A percentile compares a stretch with the other conserved stretches of the same genome.
Evolutionary conservation across 2,329 filamentous ascomycete genomes (phyloP).

Genomic region (Colletotrichum paranaense): DNA sequence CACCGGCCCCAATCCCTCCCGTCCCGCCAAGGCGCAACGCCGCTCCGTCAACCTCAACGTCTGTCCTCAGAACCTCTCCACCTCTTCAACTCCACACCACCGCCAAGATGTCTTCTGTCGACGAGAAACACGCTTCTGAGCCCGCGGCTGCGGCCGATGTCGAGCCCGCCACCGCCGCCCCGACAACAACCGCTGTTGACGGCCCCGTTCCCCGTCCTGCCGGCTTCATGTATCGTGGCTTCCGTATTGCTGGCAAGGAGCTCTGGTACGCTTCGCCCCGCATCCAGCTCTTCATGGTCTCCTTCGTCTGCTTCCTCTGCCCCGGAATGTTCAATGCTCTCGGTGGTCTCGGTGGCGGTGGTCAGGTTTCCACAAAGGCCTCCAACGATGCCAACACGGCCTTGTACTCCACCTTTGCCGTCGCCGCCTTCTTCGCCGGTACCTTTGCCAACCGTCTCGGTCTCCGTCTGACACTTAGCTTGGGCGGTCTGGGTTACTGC

Average conservation of each 20-base stretch:
- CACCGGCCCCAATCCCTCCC: slow-evolving; percentile 2
- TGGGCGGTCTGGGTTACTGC: slow-evolving; percentile 82
- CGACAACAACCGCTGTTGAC: slow-evolving; percentile 32
- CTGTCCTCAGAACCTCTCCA: not conserved
- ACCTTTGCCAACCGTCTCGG: slow-evolving; percentile 84
- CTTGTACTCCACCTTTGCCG: slow-evolving; percentile 77
- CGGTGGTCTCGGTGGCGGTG: slow-evolving; percentile 73
- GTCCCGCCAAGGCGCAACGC: not conserved
- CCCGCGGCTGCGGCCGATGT: slow-evolving; percentile 1
- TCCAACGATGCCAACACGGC: slow-evolving; percentile 76
- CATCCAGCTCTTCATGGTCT: slow-evolving; percentile 77
- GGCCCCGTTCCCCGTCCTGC: slow-evolving; percentile 49
- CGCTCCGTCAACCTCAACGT: not conserved
- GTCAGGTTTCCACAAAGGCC: slow-evolving; percentile 64
- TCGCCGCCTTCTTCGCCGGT: slow-evolving; percentile 77
- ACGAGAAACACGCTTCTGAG: slow-evolving; percentile 24
- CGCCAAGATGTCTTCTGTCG: slow-evolving; percentile 21
- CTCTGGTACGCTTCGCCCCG: slow-evolving; percentile 81
- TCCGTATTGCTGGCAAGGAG: slow-evolving; percentile 64
- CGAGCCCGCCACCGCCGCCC: slow-evolving; percentile 2
- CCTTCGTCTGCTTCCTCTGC: slow-evolving; percentile 68
- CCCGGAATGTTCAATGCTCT: slow-evolving; percentile 80
- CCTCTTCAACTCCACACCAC: not conserved
- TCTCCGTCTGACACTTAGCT: slow-evolving; percentile 73
- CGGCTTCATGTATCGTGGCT: slow-evolving; percentile 76